A percentile compares a stretch with the other conserved stretches of the same genome.
phyloP scores from a whole-genome alignment of 2,329 filamentous ascomycete species.

The Stachybotrys chlorohalonatus region DNA sequence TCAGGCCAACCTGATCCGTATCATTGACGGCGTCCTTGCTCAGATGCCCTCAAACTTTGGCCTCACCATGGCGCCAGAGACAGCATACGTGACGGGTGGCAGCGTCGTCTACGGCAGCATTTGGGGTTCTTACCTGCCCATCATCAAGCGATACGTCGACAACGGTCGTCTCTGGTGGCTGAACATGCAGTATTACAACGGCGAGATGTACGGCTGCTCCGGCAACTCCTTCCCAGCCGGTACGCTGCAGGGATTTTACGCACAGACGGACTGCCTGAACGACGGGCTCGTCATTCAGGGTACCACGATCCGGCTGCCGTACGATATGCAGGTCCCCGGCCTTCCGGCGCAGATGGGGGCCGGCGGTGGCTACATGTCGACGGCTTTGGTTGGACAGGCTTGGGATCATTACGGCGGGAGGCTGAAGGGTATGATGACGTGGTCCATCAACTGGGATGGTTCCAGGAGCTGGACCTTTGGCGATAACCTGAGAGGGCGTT shows the following conservation, averaged over 20 bases:
- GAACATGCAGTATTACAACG: slow-evolving; percentile 29
- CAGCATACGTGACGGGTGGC: slow-evolving; percentile 24
- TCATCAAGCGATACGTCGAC: slow-evolving; percentile 27
- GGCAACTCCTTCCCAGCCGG: slow-evolving; percentile 22
- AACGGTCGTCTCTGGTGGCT: slow-evolving; percentile 26
- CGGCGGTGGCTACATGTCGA: slow-evolving; percentile 21
- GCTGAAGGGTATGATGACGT: slow-evolving; percentile 26
- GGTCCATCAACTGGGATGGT: slow-evolving; percentile 28
- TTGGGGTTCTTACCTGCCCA: slow-evolving; percentile 25
- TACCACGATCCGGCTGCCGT: slow-evolving; percentile 21
- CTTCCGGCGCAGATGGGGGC: slow-evolving; percentile 24
- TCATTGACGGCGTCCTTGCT: slow-evolving; percentile 25
- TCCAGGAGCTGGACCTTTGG: slow-evolving; percentile 23
- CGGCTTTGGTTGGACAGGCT: slow-evolving; percentile 17
- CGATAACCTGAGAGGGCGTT: slow-evolving; percentile 16
- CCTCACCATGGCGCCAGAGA: slow-evolving; percentile 38
- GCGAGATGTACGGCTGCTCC: slow-evolving; percentile 24
- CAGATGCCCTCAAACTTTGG: slow-evolving; percentile 49
- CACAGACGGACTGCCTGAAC: slow-evolving; percentile 25
- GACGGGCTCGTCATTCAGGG: slow-evolving; percentile 19
- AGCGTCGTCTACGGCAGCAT: slow-evolving; percentile 20
- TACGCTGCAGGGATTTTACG: slow-evolving; percentile 21
- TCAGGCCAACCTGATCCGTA: slow-evolving; percentile 23
- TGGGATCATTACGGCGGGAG: slow-evolving; percentile 20
- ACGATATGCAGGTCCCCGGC: slow-evolving; percentile 23